Percentiles rank a stretch among this genome's conserved stretches.
Evolutionary conservation across 148 eudicot species (phyloP).

Genomic region (Suaeda aralocaspica): DNA sequence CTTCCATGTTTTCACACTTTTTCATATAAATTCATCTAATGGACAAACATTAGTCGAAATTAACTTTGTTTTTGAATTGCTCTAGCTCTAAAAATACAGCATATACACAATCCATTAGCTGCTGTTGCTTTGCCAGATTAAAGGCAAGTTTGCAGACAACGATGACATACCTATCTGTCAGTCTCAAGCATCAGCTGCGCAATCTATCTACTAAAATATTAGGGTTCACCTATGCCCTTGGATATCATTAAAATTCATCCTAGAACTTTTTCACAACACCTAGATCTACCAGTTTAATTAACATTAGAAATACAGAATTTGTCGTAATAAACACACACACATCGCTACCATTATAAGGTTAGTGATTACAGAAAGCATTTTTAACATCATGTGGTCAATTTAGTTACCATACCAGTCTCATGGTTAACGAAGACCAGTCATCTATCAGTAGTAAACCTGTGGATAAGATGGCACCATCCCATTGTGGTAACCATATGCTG

Average conservation of each 20-base stretch:
- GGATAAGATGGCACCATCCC: slow-evolving; percentile 72
- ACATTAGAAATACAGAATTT: slow-evolving; percentile 36
- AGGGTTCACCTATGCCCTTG: slow-evolving; percentile 24
- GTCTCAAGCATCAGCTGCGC: slow-evolving; percentile 10
- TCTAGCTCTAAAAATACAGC: background rate
- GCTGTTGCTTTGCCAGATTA: background rate
- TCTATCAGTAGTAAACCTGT: slow-evolving; percentile 80
- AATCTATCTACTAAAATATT: slow-evolving; percentile 25
- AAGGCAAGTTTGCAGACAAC: background rate
- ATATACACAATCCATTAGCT: background rate
- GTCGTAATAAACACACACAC: slow-evolving; percentile 56
- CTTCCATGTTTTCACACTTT: no score
- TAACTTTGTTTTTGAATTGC: background rate
- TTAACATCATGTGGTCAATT: slow-evolving; percentile 26
- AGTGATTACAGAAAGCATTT: slow-evolving; percentile 67
- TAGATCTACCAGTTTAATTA: slow-evolving; percentile 30
- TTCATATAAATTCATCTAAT: no score
- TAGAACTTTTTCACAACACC: slow-evolving; percentile 31
- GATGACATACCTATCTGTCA: background rate
- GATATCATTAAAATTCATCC: slow-evolving; percentile 37
- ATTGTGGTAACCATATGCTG: slow-evolving; percentile 62
- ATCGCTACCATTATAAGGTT: slow-evolving; percentile 75
- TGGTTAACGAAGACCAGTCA: slow-evolving; percentile 46
- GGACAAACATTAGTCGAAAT: no score
- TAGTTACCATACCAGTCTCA: slow-evolving; percentile 58